Percentiles rank a stretch among this genome's conserved stretches.
Conservation (phyloP, 805 yeast species). For the Kluyveromyces dobzhanskii region DNA sequence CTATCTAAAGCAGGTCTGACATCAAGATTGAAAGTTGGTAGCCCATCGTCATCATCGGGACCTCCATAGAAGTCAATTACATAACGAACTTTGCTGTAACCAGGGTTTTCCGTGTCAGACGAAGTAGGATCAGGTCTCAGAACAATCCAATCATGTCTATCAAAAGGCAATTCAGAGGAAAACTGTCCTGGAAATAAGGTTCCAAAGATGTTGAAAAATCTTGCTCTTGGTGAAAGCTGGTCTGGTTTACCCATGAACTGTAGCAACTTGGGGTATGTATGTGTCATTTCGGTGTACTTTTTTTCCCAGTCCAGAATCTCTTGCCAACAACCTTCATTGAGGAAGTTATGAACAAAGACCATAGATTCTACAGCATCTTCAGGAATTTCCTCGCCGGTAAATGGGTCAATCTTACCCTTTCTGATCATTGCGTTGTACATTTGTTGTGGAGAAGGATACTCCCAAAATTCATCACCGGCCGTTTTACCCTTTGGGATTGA, state of each 20-base stretch:
- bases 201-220: conserved; percentile 55
- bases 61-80: conserved; percentile 96
- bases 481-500: conserved; percentile 93
- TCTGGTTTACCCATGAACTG: conserved; percentile 90
- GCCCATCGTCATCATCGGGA: conserved; percentile 80
- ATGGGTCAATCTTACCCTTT: conserved; percentile 59
- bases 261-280: conserved; percentile 63
- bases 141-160: conserved; percentile 98
- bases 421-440: conserved; percentile 97
- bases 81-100: conserved; percentile 72
- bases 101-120: conserved; percentile 26
- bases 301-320: conserved; percentile 90
- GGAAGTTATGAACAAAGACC: conserved; percentile 94
- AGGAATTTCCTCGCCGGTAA: conserved; percentile 61
- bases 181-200: conserved; percentile 63
- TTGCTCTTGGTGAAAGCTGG: conserved; percentile 80
- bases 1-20: conserved; percentile 92
- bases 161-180: conserved; percentile 83
- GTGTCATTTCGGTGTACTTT: conserved; percentile 48
- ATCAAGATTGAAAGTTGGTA: conserved; percentile 87
- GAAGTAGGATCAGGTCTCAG: conserved; percentile 47
- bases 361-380: conserved; percentile 94
- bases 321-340: conserved; percentile 97
- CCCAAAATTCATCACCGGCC: conserved; percentile 75
- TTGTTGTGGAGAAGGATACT: conserved; percentile 98